These are phyloP conservation scores for Peronosclerospora sorghi DNA, from an alignment of 352 stramenopile species.

Conservation along the genomic window DNA sequence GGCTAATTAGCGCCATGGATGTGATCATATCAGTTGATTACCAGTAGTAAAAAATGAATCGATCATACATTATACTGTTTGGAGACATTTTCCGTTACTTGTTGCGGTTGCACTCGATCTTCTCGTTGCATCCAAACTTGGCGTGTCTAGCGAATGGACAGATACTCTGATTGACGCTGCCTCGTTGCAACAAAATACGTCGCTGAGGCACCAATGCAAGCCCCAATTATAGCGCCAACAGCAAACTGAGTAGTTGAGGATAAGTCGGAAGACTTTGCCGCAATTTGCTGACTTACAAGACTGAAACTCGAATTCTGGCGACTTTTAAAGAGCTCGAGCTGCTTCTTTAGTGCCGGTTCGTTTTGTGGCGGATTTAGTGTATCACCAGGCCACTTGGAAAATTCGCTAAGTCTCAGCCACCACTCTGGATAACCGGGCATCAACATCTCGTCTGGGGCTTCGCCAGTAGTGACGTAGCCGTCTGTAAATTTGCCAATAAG, in stretches of 20 bases:
- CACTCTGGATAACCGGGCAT: constrained; percentile 53
- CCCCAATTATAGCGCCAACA: constrained; percentile 19
- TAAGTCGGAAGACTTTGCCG: constrained; percentile 1
- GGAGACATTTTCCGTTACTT: too few species aligned
- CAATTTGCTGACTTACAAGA: constrained; percentile 2
- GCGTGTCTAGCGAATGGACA: constrained; percentile 16
- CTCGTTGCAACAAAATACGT: constrained; percentile 22
- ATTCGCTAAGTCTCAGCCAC: constrained; percentile 55
- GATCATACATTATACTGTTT: too few species aligned
- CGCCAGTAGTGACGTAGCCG: constrained; percentile 62
- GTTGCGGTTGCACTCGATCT: neutral
- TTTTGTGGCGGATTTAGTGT: constrained; percentile 35
- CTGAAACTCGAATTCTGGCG: constrained; percentile 13
- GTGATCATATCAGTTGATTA: too few species aligned
- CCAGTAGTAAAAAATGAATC: too few species aligned
- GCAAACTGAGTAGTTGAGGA: constrained; percentile 19
- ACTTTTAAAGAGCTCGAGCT: constrained; percentile 27
- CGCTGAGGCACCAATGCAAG: constrained; percentile 17
- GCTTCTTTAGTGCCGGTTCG: constrained; percentile 22
- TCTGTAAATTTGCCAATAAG: constrained; percentile 68
- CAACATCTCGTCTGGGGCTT: constrained; percentile 36
- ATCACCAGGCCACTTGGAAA: constrained; percentile 53
- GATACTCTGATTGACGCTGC: constrained; percentile 23
- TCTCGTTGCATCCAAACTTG: neutral
- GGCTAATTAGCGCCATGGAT: too few species aligned